Base-by-base conservation (phyloP, 176 grass and related monocot species). In the Aegilops speltoides region DNA sequence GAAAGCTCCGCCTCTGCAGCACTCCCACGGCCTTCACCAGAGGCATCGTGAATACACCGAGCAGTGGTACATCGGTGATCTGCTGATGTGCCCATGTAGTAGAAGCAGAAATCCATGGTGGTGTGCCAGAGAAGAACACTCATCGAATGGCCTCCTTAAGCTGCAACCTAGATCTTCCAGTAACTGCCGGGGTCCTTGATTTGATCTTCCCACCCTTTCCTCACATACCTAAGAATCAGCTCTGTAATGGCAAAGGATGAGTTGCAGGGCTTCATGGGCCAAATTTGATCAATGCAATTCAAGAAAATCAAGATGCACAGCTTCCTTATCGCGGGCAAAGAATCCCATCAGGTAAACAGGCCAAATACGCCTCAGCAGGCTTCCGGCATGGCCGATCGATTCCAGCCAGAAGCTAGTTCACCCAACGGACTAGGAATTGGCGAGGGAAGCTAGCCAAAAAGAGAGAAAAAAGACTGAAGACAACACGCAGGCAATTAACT, bases 81-180 rank as follows among this genome's bases (percentile, higher is more conserved):
- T 41, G 36, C 24, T 6, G 40, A 19, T 29, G 73, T 1, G 15
- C 13, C 4, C 45, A 8, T 20, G 20, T 9, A 9, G 54, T 32
- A 84, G 54, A n/a, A 75, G 69, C 82, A 84, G 57, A 76, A 17
- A 34, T 64, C 82, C 1, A 57, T 76, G 17, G 71, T 26, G 3
- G 50, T 64, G 38, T 50, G 82, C 82, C 71, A 65, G 0, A 76
- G 38, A 46, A 84, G 82, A 8, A 84, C 70, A 6, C 82, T 76
- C 71, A 5, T 84, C 57, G 5, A 76, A 65, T 34, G 82, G 25
- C 25, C 0, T 10, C 1, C 31, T 17, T 64, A 76, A 33, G 57
- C 70, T 48, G 16, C 17, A 63, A 9, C 16, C 10, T 48, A 76
- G 70, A 84, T 48, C 25, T 5, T 23, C 56, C 70, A 16, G 10